These are phyloP conservation scores for Ophiosphaerella korrae DNA, from an alignment of 2,329 filamentous ascomycete species.

Conservation along the genomic window DNA sequence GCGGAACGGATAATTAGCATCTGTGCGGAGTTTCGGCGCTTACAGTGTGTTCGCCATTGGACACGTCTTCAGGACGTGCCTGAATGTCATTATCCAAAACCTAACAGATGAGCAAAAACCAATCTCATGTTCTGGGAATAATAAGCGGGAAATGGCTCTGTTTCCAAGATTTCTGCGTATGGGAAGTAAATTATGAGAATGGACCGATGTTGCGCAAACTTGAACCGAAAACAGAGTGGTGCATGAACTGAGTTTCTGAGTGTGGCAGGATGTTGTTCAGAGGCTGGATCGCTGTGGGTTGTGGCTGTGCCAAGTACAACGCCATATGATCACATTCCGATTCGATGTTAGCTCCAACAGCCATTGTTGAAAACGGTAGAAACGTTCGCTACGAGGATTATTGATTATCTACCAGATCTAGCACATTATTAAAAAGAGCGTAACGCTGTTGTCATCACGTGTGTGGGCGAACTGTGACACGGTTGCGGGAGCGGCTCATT, in stretches of 20 bases:
- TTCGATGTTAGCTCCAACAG: too few relatives aligned
- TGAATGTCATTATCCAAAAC: background rate
- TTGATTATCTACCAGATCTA: background rate
- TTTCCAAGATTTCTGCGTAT: too few relatives aligned
- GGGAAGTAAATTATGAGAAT: too few relatives aligned
- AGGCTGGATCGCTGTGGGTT: background rate
- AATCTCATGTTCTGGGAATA: too few relatives aligned
- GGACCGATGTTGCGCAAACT: too few relatives aligned
- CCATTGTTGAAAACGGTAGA: background rate
- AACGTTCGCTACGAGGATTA: background rate
- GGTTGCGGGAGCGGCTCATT: conserved; percentile 26
- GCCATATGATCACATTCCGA: too few relatives aligned
- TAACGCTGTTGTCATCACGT: conserved; percentile 21
- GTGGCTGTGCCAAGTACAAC: too few relatives aligned
- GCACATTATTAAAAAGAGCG: conserved; percentile 2
- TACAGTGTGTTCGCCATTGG: conserved; percentile 4
- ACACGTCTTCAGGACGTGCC: background rate
- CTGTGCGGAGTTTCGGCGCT: conserved; percentile 5
- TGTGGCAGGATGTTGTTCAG: background rate
- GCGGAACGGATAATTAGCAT: background rate
- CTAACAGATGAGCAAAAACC: too few relatives aligned
- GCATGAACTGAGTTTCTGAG: too few relatives aligned
- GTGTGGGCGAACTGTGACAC: conserved; percentile 16
- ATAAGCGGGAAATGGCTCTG: too few relatives aligned
- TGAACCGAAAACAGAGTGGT: too few relatives aligned